Base-by-base conservation (phyloP, 129 eudicot genomes). In the Flaveria sonorensis region DNA sequence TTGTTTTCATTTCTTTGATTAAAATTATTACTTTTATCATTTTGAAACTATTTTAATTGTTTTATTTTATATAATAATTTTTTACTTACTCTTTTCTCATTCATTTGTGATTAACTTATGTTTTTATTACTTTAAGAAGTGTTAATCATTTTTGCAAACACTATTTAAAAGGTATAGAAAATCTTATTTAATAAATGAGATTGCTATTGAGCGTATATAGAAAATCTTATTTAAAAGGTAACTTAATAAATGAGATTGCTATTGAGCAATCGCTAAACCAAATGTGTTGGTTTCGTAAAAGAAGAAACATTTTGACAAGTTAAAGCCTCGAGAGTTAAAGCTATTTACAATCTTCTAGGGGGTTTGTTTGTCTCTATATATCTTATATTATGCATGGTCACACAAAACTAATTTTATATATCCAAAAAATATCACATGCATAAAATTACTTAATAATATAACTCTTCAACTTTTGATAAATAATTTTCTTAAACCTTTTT, bases 311-410 rank as follows among this genome's bases (percentile, higher is more conserved):
- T 53, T 77, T 53, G 74, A 50, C 82, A 79, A 79, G 71, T 74
- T 78, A 78, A 78, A 78, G 71, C 82, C 82, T 79, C 32, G 82
- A 79, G 82, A 61, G 77, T 47, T 61, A 71, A n/a, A 71, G 71
- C 32, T 62, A 11, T 71, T 15, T 79, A 71, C 82, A 30, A 79
- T 71, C 65, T 79, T 79, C 77, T 46, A 79, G 82, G 66, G 71
- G 65, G 77, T 79, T 79, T 79, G 77, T 79, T 79, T 79, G 82
- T 79, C 77, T 79, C 30, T 14, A 2, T 30, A 36, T 30, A 68
- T 10, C 48, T 64, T 46, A 68, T 10, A 30, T 64, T 46, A 70
- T 68, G 20, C 12, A 45, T 16, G 13, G 19, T 61, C 3, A 26
- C 10, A 69, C 5, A 45, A 43, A 68, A 20, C 9, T 20, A 19